Evolutionary conservation across 1,139 yeast genomes (phyloP), one percentile per base, ranked within the genome.

Genomic region (Blastobotrys proliferans): DNA sequence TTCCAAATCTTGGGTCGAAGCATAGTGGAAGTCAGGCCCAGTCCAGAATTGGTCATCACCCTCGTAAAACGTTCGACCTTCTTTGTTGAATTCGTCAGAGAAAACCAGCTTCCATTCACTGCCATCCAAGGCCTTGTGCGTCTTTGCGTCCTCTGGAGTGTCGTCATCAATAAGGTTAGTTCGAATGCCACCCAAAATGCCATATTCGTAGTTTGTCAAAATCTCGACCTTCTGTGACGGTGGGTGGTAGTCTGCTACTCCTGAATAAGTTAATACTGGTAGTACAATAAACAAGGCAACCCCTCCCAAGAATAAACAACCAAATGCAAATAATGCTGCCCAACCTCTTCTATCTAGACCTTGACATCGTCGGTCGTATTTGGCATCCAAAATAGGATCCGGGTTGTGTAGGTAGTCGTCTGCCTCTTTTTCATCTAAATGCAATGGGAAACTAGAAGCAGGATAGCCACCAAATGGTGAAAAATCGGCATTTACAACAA

Each of bases 381-480:
- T 74, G 16, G 94, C 94, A 62, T 88, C 97, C 37, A 76, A 80
- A 31, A 87, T 82, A 8, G 95, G 95, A 61, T 88, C 95, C 1
- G 96, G 97, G 62, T 88, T 88, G 64, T 88, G 97, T 51, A 88
- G 62, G 58, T 85, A 87, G 61, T 88, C 97, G 66, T 88, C 97
- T 2, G 86, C 83, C 64, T 88, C 97, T 63, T 84, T 84, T 56
- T 88, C 97, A 47, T 87, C 95, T 51, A 88, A 78, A 54, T 77
- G 81, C 43, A 88, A 68, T 0, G 96, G 96, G 67, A 88, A 88
- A 1, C 87, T 77, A 4, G 85, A 72, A 3, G 95, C 92, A 1
- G 97, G 96, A 62, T 85, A 88, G 9, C 96, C 97, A 43, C 97
- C 97, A 68, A 88, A 88, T 1, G 97, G 97, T 41, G 88, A 79